Conservation (phyloP, 768 basidiomycete genomes). For the Panaeolus papilionaceus region DNA sequence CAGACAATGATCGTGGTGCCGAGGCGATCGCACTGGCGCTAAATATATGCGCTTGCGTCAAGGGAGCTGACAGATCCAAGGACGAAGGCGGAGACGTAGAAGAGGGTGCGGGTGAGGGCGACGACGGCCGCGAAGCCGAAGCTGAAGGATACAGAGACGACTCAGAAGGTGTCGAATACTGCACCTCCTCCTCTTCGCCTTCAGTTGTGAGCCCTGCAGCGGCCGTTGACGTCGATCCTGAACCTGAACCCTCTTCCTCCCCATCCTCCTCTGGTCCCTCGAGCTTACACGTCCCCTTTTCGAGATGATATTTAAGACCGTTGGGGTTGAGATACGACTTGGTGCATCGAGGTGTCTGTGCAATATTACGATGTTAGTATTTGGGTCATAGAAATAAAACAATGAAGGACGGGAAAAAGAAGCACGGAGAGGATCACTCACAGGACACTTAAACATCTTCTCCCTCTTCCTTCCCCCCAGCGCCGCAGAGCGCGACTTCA, state of each 20-base stretch:
- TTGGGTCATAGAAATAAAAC: not conserved
- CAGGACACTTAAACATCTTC: conserved; percentile 56
- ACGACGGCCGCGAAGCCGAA: too few relatives aligned
- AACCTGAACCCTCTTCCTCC: not conserved
- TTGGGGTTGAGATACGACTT: conserved; percentile 73
- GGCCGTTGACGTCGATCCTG: too few relatives aligned
- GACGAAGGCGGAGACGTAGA: too few relatives aligned
- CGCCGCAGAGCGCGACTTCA: conserved; percentile 12
- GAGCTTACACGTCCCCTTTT: conserved; percentile 67
- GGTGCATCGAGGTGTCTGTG: conserved; percentile 53
- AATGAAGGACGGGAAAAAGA: not conserved
- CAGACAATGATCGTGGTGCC: too few relatives aligned
- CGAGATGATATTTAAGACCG: conserved; percentile 70
- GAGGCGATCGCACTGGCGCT: too few relatives aligned
- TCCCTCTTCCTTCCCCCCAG: conserved; percentile 36
- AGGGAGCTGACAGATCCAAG: too few relatives aligned
- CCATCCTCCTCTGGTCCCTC: conserved; percentile 26
- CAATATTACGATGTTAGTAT: conserved; percentile 5
- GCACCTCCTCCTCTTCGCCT: too few relatives aligned
- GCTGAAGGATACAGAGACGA: too few relatives aligned
- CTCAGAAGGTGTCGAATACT: too few relatives aligned
- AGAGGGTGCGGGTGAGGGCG: too few relatives aligned
- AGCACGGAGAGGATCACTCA: conserved; percentile 33
- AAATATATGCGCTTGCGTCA: too few relatives aligned
- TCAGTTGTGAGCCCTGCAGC: too few relatives aligned